Percentiles rank a stretch among this genome's conserved stretches.
Conservation (phyloP, 2,329 filamentous ascomycete genomes). For the Diaporthe sp. region DNA sequence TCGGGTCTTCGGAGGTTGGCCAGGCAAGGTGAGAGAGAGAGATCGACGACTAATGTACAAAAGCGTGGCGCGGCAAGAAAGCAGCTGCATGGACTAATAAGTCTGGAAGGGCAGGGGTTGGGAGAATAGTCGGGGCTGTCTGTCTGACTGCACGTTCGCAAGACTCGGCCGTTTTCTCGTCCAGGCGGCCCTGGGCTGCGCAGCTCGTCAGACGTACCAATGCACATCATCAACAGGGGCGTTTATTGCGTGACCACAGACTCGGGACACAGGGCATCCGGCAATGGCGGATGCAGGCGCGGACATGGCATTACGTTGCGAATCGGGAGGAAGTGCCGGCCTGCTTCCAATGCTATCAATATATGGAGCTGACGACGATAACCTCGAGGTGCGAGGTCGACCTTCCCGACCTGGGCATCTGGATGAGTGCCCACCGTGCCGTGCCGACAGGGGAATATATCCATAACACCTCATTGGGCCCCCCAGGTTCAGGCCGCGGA, state of each 20-base stretch:
- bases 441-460: constrained; percentile 30
- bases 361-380: constrained; percentile 27
- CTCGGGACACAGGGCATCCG: constrained; percentile 15
- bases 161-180: constrained; percentile 19
- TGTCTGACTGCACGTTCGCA: constrained; percentile 15
- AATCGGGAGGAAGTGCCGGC: constrained; percentile 22
- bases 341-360: not conserved
- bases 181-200: not conserved
- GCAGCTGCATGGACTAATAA: constrained; percentile 24
- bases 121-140: not conserved
- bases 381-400: constrained; percentile 16
- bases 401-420: constrained; percentile 27
- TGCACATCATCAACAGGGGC: constrained; percentile 32
- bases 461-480: constrained; percentile 33
- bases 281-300: constrained; percentile 21
- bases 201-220: constrained; percentile 27
- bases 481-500: constrained; percentile 16
- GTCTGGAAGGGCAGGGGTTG: constrained; percentile 21
- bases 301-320: constrained; percentile 16
- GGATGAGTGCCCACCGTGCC: not conserved
- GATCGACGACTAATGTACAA: constrained; percentile 33
- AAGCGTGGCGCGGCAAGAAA: constrained; percentile 29
- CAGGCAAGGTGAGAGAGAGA: not conserved
- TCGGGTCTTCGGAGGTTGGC: constrained; percentile 29
- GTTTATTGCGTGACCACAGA: constrained; percentile 26